Evolutionary conservation across 169 alveolate genomes (phyloP).

Genomic region (Plasmodium cynomolgi): DNA sequence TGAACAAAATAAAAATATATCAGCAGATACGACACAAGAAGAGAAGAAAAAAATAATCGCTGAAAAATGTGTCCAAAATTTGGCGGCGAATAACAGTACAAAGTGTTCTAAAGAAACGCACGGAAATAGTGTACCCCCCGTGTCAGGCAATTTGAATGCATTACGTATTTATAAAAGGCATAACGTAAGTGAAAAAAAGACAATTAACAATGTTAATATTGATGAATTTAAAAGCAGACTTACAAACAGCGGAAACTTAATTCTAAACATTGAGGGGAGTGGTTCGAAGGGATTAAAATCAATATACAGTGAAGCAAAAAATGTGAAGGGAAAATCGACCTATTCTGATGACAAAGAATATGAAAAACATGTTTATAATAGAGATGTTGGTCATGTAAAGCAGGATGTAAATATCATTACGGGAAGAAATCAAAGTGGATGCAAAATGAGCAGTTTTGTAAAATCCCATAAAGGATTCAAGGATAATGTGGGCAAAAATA

Average conservation of each 20-base stretch:
- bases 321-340: slow-evolving; percentile 11
- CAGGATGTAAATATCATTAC: not conserved
- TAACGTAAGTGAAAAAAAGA: not conserved
- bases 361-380: slow-evolving; percentile 2
- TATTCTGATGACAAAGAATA: not conserved
- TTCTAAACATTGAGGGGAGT: not conserved
- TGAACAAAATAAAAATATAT: slow-evolving; percentile 15
- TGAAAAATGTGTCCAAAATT: not conserved
- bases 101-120: slow-evolving; percentile 1
- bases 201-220: slow-evolving; percentile 42
- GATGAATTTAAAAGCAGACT: slow-evolving; percentile 29
- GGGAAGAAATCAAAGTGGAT: not conserved
- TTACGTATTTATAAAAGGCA: slow-evolving; percentile 4
- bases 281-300: not conserved
- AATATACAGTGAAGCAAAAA: slow-evolving; percentile 12
- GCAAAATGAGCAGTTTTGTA: slow-evolving; percentile 3
- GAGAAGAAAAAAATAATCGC: slow-evolving; percentile 13
- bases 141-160: slow-evolving; percentile 1
- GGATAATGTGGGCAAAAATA: not conserved
- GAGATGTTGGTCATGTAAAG: slow-evolving; percentile 6
- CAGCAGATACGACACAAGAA: not conserved
- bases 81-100: not conserved
- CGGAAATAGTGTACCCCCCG: not conserved
- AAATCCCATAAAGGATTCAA: slow-evolving; percentile 8
- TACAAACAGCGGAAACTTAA: not conserved